Percentiles rank a stretch among this genome's conserved stretches.
Evolutionary conservation across 306 rosid genomes (phyloP).

Genomic region (Vicia faba): DNA sequence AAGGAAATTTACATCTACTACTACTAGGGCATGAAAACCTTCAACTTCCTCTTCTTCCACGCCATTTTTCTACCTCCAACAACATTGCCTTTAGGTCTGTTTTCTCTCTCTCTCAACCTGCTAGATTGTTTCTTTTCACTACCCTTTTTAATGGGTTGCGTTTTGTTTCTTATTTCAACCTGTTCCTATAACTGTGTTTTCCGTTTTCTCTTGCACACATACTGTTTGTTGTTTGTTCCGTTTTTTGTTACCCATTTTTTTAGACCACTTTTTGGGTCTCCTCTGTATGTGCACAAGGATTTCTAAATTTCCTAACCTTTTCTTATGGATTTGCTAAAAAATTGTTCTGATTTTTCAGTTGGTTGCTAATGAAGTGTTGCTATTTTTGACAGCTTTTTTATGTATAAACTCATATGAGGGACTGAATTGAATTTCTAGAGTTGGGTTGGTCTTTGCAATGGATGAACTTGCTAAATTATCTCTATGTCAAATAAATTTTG

Average conservation of each 20-base stretch:
- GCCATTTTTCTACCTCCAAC: slow-evolving; percentile 63
- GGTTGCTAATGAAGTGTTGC: slow-evolving; percentile 29
- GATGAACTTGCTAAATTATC: slow-evolving; percentile 27
- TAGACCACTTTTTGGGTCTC: slow-evolving; percentile 35
- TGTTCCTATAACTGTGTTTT: not conserved
- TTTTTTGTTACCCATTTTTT: slow-evolving; percentile 21
- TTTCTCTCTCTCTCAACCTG: slow-evolving; percentile 24
- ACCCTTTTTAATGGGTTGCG: slow-evolving; percentile 38
- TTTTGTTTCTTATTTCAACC: slow-evolving; percentile 14
- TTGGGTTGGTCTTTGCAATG: slow-evolving; percentile 20
- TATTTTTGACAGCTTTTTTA: slow-evolving; percentile 32
- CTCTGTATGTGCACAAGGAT: slow-evolving; percentile 23
- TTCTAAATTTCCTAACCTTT: slow-evolving; percentile 25
- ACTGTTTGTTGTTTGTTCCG: slow-evolving; percentile 39
- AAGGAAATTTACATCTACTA: slow-evolving; percentile 45
- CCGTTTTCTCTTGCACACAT: slow-evolving; percentile 25
- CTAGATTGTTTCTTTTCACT: slow-evolving; percentile 26
- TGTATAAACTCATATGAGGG: not conserved
- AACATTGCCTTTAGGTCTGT: slow-evolving; percentile 76
- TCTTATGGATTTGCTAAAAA: slow-evolving; percentile 7
- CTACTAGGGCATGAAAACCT: slow-evolving; percentile 83
- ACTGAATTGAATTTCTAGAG: not conserved
- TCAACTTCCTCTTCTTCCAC: slow-evolving; percentile 46
- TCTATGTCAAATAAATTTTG: not conserved
- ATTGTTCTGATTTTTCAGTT: slow-evolving; percentile 26